Base-by-base conservation (phyloP, 2,329 filamentous ascomycete genomes). In the Pestalotiopsis fici region DNA sequence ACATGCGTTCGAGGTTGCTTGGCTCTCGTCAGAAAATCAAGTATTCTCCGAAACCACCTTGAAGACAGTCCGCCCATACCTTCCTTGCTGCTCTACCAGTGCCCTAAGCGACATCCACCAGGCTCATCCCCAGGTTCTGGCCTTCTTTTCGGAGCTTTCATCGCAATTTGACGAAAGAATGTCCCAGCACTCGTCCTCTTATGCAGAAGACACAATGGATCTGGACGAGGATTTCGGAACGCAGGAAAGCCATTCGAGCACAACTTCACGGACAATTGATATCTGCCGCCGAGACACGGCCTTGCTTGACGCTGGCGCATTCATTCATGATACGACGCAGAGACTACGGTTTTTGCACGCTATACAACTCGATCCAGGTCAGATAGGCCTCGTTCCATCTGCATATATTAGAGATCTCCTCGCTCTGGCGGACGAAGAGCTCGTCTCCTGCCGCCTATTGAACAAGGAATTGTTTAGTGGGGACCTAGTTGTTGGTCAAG, bases 151-250 rank as follows among this genome's bases (percentile, higher is more conserved):
- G 2, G 81, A 78, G 12, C 67, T 87, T 2, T 83, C 77, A 2
- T 71, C 68, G 25, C 71, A 72, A 37, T 71, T 80, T 59, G 75
- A 72, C 59, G 77, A 80, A 18, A 77, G 75, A 60, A 68, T 74
- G 9, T 65, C 69, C 5, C 77, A 76, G 28, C 79, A 80, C 61
- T 75, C 75, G 0, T 78, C 77, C 1, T 71, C 72, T 9, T 73
- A 82, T 3, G 79, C 83, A 11, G 71, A 80, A 2, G 88, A 91
- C 70, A 75, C 83, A 5, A 91, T 93, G 89, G 90, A 93, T 66
- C 74, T 94, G 4, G 91, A 94, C 72, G 83, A 87, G 13, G 86
- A 87, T 2, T 89, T 91, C 65, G 86, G 88, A 54, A 89, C 88
- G 0, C 88, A 91, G 70, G 81, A 81, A 64, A 89, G 85, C 69